These are phyloP conservation scores for Mortierella antarctica DNA, from an alignment of 192 early-diverging fungal species.

Conservation along the genomic window DNA sequence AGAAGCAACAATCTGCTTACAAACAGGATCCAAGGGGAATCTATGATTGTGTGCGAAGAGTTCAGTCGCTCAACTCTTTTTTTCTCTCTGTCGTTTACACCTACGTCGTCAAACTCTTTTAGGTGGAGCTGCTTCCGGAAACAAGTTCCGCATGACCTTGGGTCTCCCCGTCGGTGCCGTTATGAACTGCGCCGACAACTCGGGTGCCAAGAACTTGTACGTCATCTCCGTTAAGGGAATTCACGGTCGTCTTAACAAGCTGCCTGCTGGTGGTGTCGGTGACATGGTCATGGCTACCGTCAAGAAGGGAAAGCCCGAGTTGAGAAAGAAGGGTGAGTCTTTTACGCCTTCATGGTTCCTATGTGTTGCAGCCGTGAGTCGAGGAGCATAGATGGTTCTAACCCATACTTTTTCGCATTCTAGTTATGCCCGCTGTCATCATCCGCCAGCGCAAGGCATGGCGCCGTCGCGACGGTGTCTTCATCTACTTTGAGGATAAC, in stretches of 20 bases:
- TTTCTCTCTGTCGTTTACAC: no score
- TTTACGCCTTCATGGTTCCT: conserved; percentile 3
- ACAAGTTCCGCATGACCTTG: conserved; percentile 99
- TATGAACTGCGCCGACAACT: conserved; percentile 99
- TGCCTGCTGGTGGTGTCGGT: conserved; percentile 97
- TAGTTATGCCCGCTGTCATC: conserved; percentile 98
- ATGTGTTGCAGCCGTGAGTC: not conserved
- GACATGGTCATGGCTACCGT: conserved; percentile 99
- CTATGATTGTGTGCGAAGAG: no score
- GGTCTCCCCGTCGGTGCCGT: conserved; percentile 94
- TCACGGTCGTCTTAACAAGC: conserved; percentile 95
- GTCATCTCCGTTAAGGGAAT: conserved; percentile 98
- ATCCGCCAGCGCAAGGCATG: conserved; percentile 99
- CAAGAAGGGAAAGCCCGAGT: conserved; percentile 99
- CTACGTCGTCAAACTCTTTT: not conserved
- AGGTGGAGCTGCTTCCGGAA: conserved; percentile 81
- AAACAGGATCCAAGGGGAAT: no score
- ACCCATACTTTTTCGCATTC: not conserved
- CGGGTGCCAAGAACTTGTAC: conserved; percentile 99
- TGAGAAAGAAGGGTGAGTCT: conserved; percentile 96
- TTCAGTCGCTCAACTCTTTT: no score
- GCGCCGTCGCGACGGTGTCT: conserved; percentile 99
- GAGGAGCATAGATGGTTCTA: no score
- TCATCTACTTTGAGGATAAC: conserved; percentile 99
- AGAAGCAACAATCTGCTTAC: no score